A percentile compares a stretch with the other conserved stretches of the same genome.
Conservation (phyloP, 1,284 basidiomycete species). For the Cryptococcus sp. region DNA sequence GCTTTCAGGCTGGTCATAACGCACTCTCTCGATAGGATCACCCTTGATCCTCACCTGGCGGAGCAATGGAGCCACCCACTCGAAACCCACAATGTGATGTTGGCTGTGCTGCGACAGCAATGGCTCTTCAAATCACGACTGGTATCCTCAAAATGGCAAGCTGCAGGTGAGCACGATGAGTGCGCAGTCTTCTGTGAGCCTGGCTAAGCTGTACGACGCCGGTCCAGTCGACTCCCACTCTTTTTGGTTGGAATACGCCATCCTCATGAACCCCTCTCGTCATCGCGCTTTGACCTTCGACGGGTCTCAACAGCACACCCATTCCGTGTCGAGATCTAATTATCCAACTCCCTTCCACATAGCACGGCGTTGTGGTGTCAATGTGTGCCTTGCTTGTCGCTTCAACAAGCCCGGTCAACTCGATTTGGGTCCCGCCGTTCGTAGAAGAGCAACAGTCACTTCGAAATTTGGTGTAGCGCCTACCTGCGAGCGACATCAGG, state of each 20-base stretch:
- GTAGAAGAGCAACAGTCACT: slow-evolving; percentile 15
- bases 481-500: slow-evolving; percentile 25
- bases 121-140: slow-evolving; percentile 20
- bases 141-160: slow-evolving; percentile 28
- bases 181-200: neutral
- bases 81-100: slow-evolving; percentile 6
- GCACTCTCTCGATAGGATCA: slow-evolving; percentile 1
- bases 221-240: slow-evolving; percentile 32
- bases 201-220: slow-evolving; percentile 1
- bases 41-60: slow-evolving; percentile 4
- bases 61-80: neutral
- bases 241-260: slow-evolving; percentile 30
- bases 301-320: slow-evolving; percentile 11
- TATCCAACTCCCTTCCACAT: slow-evolving; percentile 22
- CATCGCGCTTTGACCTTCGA: slow-evolving; percentile 14
- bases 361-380: slow-evolving; percentile 15
- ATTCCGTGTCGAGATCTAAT: slow-evolving; percentile 13
- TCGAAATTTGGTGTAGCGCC: slow-evolving; percentile 19
- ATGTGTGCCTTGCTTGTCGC: slow-evolving; percentile 20
- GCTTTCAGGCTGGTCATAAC: slow-evolving; percentile 8
- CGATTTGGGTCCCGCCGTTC: slow-evolving; percentile 17
- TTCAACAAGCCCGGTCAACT: slow-evolving; percentile 18
- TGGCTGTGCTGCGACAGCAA: slow-evolving; percentile 18
- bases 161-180: slow-evolving; percentile 23
- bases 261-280: slow-evolving; percentile 17